Evolutionary conservation across 768 basidiomycete species (phyloP), one percentile per base, ranked within the genome.

Genomic region (Fomitopsis pulvina): DNA sequence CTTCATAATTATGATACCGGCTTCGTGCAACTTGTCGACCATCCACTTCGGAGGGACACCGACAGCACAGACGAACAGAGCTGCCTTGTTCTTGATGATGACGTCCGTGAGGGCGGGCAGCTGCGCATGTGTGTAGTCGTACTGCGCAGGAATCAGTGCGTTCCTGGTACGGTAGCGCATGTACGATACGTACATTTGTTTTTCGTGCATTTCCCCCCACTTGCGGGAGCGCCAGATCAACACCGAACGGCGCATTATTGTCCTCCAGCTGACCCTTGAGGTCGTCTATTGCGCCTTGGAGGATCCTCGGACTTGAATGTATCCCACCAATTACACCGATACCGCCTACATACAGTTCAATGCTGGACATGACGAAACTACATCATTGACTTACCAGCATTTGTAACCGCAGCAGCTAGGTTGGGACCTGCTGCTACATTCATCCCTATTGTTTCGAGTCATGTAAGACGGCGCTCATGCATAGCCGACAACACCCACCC

Each of bases 371-470:
- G 18, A 16, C 34, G 9, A 7, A 45, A 37, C 14, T 16, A 18
- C 18, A 20, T 22, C 22, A 3, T 21, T 14, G 22, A 41, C 64
- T 39, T 53, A 74, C 85, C 92, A 20, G 92, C 80, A 60, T 93
- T 93, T n/a, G 89, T 89, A n/a, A 93, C 89, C 1, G 87, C 81
- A 20, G 90, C 92, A 18, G 91, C 91, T 7, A 93, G 70, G 66
- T 75, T 85, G 10, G 90, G 87, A 5, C 88, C 88, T 41, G 90
- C 87, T 45, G 89, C 90, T 27, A 92, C 82, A 61, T 88, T 90
- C 89, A 92, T 91, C 48, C 85, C 78, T 68, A 44, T 3, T 27
- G n/a, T 6, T 14, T 54, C 41, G 51, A 25, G 34, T 32, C 47
- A 22, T 21, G 18, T 28, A 41, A 4, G 8, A 27, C 45, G 20